Conservation (phyloP, 805 yeast species). For the Candida palmyrensis region DNA sequence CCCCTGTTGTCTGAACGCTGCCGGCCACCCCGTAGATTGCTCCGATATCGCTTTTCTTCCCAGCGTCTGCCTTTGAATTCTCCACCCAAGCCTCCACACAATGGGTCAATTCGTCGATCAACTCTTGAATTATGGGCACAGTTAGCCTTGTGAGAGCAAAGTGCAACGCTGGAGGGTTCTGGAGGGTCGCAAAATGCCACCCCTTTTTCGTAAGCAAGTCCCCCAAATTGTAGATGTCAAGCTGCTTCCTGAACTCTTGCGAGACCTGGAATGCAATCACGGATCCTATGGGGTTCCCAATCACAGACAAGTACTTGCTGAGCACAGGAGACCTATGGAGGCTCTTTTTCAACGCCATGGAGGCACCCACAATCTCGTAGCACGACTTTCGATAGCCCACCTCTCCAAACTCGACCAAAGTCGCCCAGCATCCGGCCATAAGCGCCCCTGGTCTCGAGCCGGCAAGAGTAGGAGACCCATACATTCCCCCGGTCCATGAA, state of each 20-base stretch:
- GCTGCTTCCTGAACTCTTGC: conserved; percentile 12
- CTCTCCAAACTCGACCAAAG: conserved; percentile 74
- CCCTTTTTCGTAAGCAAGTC: conserved; percentile 64
- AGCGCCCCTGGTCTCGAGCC: conserved; percentile 97
- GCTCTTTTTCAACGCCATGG: conserved; percentile 49
- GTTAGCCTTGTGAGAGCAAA: conserved; percentile 80
- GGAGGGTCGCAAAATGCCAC: conserved; percentile 88
- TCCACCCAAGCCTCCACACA: conserved; percentile 38
- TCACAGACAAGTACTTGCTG: conserved; percentile 51
- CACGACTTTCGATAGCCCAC: conserved; percentile 75
- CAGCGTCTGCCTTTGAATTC: conserved; percentile 12
- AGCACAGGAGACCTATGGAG: conserved; percentile 41
- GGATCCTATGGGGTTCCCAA: conserved; percentile 83
- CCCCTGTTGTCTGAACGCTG: conserved; percentile 74
- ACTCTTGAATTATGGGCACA: conserved; percentile 52
- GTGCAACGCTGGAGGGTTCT: conserved; percentile 87
- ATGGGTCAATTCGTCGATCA: conserved; percentile 47
- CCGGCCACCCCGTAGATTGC: conserved; percentile 96
- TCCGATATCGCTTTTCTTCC: conserved; percentile 57
- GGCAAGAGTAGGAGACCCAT: conserved; percentile 94
- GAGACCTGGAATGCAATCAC: conserved; percentile 73
- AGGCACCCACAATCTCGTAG: conserved; percentile 58
- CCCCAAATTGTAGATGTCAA: conserved; percentile 75
- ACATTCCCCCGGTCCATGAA: conserved; percentile 92
- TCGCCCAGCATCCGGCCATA: conserved; percentile 98